Percentiles rank a stretch among this genome's conserved stretches.
Evolutionary conservation across 495 filamentous ascomycete genomes (phyloP).

Genomic region (Baudoinia panamericana): DNA sequence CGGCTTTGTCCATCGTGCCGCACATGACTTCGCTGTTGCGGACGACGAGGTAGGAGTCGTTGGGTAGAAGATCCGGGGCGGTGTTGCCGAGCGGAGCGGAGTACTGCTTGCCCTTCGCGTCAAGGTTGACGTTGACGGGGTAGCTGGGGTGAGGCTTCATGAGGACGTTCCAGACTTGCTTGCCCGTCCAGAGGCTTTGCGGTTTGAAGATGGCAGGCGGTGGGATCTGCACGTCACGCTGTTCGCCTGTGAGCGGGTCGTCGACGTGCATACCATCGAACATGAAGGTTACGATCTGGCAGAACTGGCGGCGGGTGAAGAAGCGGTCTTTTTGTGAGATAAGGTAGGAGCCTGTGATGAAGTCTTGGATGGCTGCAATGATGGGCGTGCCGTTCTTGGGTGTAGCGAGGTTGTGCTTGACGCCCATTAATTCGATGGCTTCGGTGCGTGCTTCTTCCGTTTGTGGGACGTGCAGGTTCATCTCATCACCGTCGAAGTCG

Average conservation of each 20-base stretch:
- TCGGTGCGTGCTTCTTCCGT: slow-evolving; percentile 94
- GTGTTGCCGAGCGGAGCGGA: slow-evolving; percentile 37
- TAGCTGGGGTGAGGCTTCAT: slow-evolving; percentile 80
- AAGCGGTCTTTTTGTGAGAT: slow-evolving; percentile 88
- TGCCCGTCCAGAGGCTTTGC: slow-evolving; percentile 86
- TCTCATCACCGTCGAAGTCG: slow-evolving; percentile 98
- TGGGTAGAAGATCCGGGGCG: slow-evolving; percentile 60
- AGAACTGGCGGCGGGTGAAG: slow-evolving; percentile 73
- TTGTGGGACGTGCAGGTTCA: slow-evolving; percentile 97
- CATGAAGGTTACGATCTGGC: slow-evolving; percentile 88
- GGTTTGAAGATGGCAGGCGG: slow-evolving; percentile 77
- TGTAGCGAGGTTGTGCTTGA: slow-evolving; percentile 88
- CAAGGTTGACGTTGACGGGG: slow-evolving; percentile 75
- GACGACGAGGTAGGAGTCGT: slow-evolving; percentile 81
- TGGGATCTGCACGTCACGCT: slow-evolving; percentile 65
- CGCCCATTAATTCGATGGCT: slow-evolving; percentile 93
- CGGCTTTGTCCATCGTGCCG: slow-evolving; percentile 93
- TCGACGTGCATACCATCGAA: slow-evolving; percentile 49
- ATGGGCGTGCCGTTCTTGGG: slow-evolving; percentile 98
- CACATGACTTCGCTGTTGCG: slow-evolving; percentile 98
- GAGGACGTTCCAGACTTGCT: slow-evolving; percentile 90
- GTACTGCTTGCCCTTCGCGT: slow-evolving; percentile 80
- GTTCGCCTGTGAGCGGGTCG: slow-evolving; percentile 26
- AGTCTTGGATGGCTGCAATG: slow-evolving; percentile 95
- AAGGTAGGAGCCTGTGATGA: slow-evolving; percentile 88